Evolutionary conservation across 345 rosid species (phyloP).

Genomic region (Murraya koenigii): DNA sequence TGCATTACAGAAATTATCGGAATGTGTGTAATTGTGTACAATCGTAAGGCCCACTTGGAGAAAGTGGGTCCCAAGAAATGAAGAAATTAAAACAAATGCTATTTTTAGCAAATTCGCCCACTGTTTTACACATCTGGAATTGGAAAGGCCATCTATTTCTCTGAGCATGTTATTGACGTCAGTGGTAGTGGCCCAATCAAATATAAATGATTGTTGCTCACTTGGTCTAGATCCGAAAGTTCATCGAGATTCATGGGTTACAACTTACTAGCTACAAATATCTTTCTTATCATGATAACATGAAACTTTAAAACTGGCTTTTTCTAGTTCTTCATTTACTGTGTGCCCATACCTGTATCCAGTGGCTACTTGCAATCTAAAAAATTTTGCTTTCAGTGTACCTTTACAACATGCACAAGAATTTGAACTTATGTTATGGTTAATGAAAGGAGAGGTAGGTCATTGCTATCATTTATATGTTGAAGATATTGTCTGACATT

Average conservation of each 20-base stretch:
- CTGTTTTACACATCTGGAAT: slow-evolving; percentile 2
- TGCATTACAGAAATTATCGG: not conserved
- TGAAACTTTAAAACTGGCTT: not conserved
- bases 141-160: not conserved
- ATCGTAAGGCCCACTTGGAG: not conserved
- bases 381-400: not conserved
- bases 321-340: not conserved
- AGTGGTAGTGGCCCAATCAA: not conserved
- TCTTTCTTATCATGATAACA: slow-evolving; percentile 9
- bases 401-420: not conserved
- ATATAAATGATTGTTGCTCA: not conserved
- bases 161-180: not conserved
- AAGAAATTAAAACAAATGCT: not conserved
- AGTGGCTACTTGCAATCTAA: not conserved
- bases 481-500: too few relatives aligned
- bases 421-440: not conserved
- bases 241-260: not conserved
- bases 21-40: not conserved
- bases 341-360: not conserved
- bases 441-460: not conserved
- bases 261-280: not conserved
- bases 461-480: not conserved
- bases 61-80: not conserved
- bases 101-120: slow-evolving; percentile 5
- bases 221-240: too few relatives aligned